Conservation (phyloP, 495 filamentous ascomycete species). For the Cenococcum geophilum region DNA sequence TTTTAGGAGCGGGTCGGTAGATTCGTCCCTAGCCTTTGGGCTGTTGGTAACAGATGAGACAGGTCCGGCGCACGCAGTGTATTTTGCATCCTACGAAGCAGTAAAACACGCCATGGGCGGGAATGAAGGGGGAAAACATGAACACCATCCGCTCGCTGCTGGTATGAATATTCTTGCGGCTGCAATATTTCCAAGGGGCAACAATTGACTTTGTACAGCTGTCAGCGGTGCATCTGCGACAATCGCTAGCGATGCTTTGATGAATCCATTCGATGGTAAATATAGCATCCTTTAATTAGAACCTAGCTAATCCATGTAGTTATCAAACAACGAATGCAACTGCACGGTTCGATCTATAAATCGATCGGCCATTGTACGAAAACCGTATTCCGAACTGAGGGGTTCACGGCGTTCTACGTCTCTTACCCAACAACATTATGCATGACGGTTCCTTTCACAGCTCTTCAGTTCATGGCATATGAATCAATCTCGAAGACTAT, state of each 20-base stretch:
- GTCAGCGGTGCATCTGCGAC: slow-evolving; percentile 89
- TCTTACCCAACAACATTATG: slow-evolving; percentile 96
- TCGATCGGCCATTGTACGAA: slow-evolving; percentile 77
- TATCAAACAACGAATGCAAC: slow-evolving; percentile 99
- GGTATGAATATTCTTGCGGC: slow-evolving; percentile 46
- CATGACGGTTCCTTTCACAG: slow-evolving; percentile 98
- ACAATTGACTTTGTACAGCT: slow-evolving; percentile 48
- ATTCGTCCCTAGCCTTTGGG: slow-evolving; percentile 25
- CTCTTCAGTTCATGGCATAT: slow-evolving; percentile 93
- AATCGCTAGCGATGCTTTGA: slow-evolving; percentile 93
- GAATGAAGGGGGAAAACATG: slow-evolving; percentile 76
- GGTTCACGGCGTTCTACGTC: slow-evolving; percentile 89
- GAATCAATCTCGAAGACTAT: slow-evolving; percentile 91
- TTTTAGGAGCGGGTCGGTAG: slow-evolving; percentile 80
- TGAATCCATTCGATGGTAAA: slow-evolving; percentile 98
- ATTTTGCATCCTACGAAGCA: slow-evolving; percentile 95
- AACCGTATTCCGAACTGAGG: slow-evolving; percentile 80
- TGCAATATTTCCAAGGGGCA: not conserved
- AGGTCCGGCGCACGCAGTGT: slow-evolving; percentile 96
- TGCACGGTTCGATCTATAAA: slow-evolving; percentile 87
- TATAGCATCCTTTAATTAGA: not conserved
- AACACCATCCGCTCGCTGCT: slow-evolving; percentile 89
- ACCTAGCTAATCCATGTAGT: slow-evolving; percentile 48
- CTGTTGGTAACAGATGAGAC: slow-evolving; percentile 21
- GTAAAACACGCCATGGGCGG: slow-evolving; percentile 95